Base-by-base conservation (phyloP, 805 yeast genomes). In the Starmerella davenportii region DNA sequence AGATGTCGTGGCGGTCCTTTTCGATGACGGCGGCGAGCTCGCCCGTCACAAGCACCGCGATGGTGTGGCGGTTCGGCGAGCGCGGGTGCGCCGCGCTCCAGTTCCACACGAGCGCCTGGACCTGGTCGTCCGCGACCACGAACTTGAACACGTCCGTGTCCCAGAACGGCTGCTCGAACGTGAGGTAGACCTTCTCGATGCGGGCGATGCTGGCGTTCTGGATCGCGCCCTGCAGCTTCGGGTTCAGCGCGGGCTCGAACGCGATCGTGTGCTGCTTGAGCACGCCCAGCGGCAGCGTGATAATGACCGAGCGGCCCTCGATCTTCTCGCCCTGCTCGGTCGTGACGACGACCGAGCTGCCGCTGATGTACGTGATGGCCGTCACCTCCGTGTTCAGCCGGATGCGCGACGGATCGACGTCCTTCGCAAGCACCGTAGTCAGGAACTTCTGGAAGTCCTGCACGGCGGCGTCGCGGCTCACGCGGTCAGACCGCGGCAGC, bases 171-270 rank as follows among this genome's bases (percentile, higher is more conserved):
- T 53, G 41, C 11, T 69, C 70, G 53, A 79, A 79, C 51, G 79
- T 87, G 43, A 79, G 63, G 1, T 77, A 60, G 9, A 79, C 72
- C 56, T 79, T 79, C 1, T 90, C 90, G 35, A 79, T 56, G 2
- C 75, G 66, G 0, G 84, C 80, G 51, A 66, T 38, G 21, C 37
- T 35, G 7, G 42, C 31, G 19, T 37, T 24, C 14, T 39, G 33
- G 21, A 51, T 30, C 4, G 55, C 49, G 23, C 38, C 24, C 8
- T 11, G 24, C 17, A 52, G 14, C 19, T 28, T 19, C 3, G 30
- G 35, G 20, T 43, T 38, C 5, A 55, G 42, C 24, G 31, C 30
- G 4, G 55, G 54, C 16, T 35, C 36, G 38, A 52, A 52, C 41
- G 39, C 36, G 25, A 51, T 41, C 16, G 31, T 20, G 14, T 34